These are phyloP conservation scores for Scenedesmus sp. DNA, from an alignment of 163 green algal genomes.

Conservation along the genomic window DNA sequence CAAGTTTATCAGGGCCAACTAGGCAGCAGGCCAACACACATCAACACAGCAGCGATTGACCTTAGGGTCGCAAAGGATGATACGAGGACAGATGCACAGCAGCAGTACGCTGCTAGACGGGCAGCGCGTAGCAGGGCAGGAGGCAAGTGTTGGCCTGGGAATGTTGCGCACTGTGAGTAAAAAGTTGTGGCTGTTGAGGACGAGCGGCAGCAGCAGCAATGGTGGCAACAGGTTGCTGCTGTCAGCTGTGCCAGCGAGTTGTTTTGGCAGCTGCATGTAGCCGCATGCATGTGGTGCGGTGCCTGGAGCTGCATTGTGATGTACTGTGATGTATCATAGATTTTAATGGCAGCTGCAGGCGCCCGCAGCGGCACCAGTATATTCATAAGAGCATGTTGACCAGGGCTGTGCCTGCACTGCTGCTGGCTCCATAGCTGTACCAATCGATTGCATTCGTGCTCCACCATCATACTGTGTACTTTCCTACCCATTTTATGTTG, in stretches of 20 bases:
- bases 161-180: no score
- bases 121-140: not conserved
- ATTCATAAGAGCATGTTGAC: not conserved
- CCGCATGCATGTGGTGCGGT: not conserved
- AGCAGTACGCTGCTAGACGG: not conserved
- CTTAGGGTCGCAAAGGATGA: no score
- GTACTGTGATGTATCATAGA: not conserved
- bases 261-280: not conserved
- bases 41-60: not conserved
- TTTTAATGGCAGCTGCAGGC: not conserved
- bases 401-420: not conserved
- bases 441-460: not conserved
- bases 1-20: not conserved
- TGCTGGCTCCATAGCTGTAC: not conserved
- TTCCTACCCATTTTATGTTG: not conserved
- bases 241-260: not conserved
- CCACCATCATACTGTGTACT: not conserved
- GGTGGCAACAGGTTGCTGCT: not conserved
- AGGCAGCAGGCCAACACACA: no score
- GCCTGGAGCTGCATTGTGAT: not conserved
- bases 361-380: not conserved
- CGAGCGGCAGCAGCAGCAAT: not conserved
- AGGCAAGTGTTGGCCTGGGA: no score
- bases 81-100: not conserved
- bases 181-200: no score